phyloP scores from a whole-genome alignment of 495 filamentous ascomycete species.

The Aspergillus bridgeri region DNA sequence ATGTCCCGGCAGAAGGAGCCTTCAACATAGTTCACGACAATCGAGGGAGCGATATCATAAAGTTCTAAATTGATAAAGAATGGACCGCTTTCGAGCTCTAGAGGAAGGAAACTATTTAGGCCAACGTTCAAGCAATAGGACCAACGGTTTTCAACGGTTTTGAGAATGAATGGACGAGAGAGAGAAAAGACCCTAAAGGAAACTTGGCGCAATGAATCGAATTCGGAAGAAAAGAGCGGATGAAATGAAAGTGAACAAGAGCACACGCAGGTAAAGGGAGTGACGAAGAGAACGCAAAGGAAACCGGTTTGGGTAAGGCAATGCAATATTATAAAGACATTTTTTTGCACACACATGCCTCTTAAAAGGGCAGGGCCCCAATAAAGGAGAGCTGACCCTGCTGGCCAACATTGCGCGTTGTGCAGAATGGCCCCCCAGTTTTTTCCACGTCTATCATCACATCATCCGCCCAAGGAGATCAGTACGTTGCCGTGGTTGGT shows the following conservation, averaged over 20 bases:
- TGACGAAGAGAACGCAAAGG: slow-evolving; percentile 2
- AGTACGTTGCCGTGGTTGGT: slow-evolving; percentile 3
- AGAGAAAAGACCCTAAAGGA: not conserved
- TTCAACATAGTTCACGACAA: slow-evolving; percentile 8
- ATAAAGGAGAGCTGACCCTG: slow-evolving; percentile 4
- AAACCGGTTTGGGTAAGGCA: slow-evolving; percentile 1
- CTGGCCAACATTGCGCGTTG: slow-evolving; percentile 13
- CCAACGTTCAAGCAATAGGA: not conserved
- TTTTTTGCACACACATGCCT: slow-evolving; percentile 6
- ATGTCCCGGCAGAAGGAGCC: not conserved
- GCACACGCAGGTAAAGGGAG: not conserved
- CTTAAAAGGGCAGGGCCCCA: slow-evolving; percentile 7
- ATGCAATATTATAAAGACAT: slow-evolving; percentile 5
- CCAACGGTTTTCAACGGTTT: not conserved
- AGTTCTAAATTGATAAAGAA: not conserved
- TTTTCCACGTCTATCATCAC: slow-evolving; percentile 12
- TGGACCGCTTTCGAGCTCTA: not conserved
- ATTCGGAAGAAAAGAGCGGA: slow-evolving; percentile 2
- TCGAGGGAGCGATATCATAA: not conserved
- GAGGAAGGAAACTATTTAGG: not conserved
- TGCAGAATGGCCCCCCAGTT: slow-evolving; percentile 6
- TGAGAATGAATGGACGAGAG: not conserved
- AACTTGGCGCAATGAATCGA: not conserved
- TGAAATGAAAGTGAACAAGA: not conserved
- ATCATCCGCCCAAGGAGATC: slow-evolving; percentile 10